Conservation (phyloP, 495 filamentous ascomycete genomes). For the Cenococcum geophilum region DNA sequence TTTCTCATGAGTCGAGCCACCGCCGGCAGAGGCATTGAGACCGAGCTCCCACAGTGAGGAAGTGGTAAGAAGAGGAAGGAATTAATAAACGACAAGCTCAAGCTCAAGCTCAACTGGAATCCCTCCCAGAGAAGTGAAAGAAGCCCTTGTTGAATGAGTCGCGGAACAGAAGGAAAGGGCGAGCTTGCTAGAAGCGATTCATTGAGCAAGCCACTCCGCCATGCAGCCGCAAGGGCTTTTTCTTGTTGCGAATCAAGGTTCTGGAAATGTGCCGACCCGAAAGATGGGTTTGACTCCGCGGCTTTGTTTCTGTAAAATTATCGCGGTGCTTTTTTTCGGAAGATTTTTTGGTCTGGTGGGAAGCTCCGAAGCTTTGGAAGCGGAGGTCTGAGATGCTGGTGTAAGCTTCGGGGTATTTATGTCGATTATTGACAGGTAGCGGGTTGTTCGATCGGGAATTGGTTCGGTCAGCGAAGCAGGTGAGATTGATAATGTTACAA, state of each 20-base stretch:
- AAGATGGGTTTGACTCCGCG: too few species aligned
- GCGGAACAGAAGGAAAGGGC: neutral
- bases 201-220: constrained; percentile 3
- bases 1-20: neutral
- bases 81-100: neutral
- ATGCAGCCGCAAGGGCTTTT: neutral
- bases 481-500: too few species aligned
- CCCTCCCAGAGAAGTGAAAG: neutral
- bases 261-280: neutral
- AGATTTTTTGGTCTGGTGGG: too few species aligned
- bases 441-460: neutral
- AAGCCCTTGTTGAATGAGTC: neutral
- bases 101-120: neutral
- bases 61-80: neutral
- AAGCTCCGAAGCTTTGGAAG: too few species aligned
- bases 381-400: too few species aligned
- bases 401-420: too few species aligned
- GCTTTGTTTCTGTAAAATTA: too few species aligned
- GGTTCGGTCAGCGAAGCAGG: neutral
- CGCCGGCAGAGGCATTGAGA: constrained; percentile 5
- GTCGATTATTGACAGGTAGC: too few species aligned
- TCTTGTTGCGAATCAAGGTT: neutral
- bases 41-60: neutral
- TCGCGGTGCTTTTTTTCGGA: too few species aligned
- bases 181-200: neutral